Percentiles rank a stretch among this genome's conserved stretches.
Conservation (phyloP, 1,284 basidiomycete species). For the Coniophora puteana region DNA sequence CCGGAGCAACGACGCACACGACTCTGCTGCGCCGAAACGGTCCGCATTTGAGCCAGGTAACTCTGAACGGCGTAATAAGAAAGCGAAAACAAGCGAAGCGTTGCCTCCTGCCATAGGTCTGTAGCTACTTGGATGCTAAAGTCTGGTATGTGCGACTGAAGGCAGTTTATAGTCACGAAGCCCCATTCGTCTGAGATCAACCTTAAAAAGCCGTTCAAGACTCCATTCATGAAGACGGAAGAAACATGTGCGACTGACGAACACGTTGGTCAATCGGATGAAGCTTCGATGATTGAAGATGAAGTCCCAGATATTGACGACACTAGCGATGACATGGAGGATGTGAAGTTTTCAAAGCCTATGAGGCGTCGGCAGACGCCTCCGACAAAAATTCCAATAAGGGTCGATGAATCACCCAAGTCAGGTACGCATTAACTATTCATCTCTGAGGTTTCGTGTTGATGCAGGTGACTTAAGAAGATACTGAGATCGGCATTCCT, state of each 20-base stretch:
- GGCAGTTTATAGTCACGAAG: slow-evolving; percentile 37
- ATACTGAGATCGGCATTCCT: slow-evolving; percentile 31
- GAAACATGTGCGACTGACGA: too few species aligned
- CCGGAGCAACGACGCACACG: too few species aligned
- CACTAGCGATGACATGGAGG: background rate
- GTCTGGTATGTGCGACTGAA: background rate
- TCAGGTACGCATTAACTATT: background rate
- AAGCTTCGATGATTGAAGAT: too few species aligned
- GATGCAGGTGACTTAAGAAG: slow-evolving; percentile 9
- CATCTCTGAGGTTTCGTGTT: background rate
- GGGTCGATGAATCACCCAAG: background rate
- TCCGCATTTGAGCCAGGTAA: too few species aligned
- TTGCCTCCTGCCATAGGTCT: slow-evolving; percentile 34
- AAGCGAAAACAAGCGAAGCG: slow-evolving; percentile 29
- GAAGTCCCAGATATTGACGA: too few species aligned
- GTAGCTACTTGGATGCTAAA: background rate
- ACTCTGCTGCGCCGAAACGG: too few species aligned
- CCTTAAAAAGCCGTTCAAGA: slow-evolving; percentile 51
- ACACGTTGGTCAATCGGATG: too few species aligned
- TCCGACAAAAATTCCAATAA: background rate
- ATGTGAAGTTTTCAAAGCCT: slow-evolving; percentile 1
- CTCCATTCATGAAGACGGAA: slow-evolving; percentile 44
- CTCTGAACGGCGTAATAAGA: too few species aligned
- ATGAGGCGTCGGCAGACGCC: too few species aligned
- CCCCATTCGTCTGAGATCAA: slow-evolving; percentile 35